Evolutionary conservation across 768 basidiomycete genomes (phyloP).

Genomic region (Neoboletus magnificus): DNA sequence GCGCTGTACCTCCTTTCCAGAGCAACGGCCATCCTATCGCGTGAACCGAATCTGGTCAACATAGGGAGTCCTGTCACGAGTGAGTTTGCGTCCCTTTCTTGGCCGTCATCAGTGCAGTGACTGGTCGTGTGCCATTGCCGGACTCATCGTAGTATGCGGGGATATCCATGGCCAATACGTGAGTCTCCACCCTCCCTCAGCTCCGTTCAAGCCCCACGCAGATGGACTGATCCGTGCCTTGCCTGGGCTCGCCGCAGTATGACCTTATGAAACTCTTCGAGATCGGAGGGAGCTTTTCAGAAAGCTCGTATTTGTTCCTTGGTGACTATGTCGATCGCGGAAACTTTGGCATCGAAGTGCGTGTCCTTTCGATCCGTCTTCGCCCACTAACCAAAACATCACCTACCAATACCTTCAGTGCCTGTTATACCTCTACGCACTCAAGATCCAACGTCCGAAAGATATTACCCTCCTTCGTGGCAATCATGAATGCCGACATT

Average conservation of each 20-base stretch:
- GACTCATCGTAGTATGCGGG: slow-evolving; percentile 68
- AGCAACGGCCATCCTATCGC: slow-evolving; percentile 60
- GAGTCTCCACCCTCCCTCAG: slow-evolving; percentile 68
- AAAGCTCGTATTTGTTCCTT: slow-evolving; percentile 88
- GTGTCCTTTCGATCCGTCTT: slow-evolving; percentile 11
- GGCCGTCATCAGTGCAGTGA: slow-evolving; percentile 2
- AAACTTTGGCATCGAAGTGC: slow-evolving; percentile 79
- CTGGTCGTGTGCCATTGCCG: slow-evolving; percentile 2
- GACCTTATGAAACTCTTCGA: slow-evolving; percentile 98
- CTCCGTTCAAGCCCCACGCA: slow-evolving; percentile 59
- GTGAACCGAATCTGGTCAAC: slow-evolving; percentile 82
- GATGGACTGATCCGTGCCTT: slow-evolving; percentile 1
- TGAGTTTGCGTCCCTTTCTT: slow-evolving; percentile 38
- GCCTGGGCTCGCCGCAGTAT: slow-evolving; percentile 51
- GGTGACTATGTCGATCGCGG: slow-evolving; percentile 98
- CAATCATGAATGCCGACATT: slow-evolving; percentile 95
- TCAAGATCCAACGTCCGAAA: slow-evolving; percentile 88
- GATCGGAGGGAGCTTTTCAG: slow-evolving; percentile 80
- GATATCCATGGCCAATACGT: slow-evolving; percentile 99
- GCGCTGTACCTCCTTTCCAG: slow-evolving; percentile 78
- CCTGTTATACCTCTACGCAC: slow-evolving; percentile 85
- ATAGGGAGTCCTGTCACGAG: slow-evolving; percentile 90
- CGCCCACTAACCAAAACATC: background rate
- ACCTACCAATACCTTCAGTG: slow-evolving; percentile 47
- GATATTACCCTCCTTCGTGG: slow-evolving; percentile 84